phyloP scores from a whole-genome alignment of 1,284 basidiomycete species.

The Inonotus obliquus region DNA sequence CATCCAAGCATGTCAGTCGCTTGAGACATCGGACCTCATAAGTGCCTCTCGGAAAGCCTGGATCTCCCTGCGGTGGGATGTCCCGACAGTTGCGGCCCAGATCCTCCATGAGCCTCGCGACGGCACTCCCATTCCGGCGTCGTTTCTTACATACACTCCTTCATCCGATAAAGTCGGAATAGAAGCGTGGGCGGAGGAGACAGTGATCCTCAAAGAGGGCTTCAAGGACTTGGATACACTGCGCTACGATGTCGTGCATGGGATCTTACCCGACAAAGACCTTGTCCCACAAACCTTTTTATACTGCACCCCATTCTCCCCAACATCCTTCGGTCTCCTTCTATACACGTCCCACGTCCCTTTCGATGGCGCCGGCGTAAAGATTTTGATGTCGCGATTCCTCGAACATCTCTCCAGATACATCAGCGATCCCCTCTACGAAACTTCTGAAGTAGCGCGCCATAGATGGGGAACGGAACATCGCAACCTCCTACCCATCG shows the following conservation, averaged over 20 bases:
- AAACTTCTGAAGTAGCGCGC: background rate
- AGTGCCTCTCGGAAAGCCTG: conserved; percentile 11
- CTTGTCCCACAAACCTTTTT: conserved; percentile 21
- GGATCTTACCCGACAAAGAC: conserved; percentile 15
- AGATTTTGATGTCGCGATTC: conserved; percentile 15
- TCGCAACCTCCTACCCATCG: conserved; percentile 11
- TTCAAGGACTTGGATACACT: conserved; percentile 19
- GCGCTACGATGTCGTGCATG: conserved; percentile 15
- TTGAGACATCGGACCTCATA: conserved; percentile 4
- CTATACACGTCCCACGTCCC: conserved; percentile 20
- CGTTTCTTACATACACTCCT: conserved; percentile 14
- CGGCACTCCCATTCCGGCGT: background rate
- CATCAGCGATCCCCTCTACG: conserved; percentile 9
- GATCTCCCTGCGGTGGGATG: conserved; percentile 16
- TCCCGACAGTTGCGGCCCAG: conserved; percentile 18
- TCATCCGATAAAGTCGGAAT: conserved; percentile 8
- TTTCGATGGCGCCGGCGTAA: conserved; percentile 21
- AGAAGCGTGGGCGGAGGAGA: conserved; percentile 17
- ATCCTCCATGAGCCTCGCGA: conserved; percentile 9
- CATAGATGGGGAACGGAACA: conserved; percentile 16
- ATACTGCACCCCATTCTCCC: conserved; percentile 18
- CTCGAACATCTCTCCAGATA: conserved; percentile 13
- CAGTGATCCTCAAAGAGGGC: conserved; percentile 12
- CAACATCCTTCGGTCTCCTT: conserved; percentile 16
- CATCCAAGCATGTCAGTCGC: background rate